These are phyloP conservation scores for Metschnikowia reukaufii DNA, from an alignment of 805 yeast genomes.

Conservation along the genomic window DNA sequence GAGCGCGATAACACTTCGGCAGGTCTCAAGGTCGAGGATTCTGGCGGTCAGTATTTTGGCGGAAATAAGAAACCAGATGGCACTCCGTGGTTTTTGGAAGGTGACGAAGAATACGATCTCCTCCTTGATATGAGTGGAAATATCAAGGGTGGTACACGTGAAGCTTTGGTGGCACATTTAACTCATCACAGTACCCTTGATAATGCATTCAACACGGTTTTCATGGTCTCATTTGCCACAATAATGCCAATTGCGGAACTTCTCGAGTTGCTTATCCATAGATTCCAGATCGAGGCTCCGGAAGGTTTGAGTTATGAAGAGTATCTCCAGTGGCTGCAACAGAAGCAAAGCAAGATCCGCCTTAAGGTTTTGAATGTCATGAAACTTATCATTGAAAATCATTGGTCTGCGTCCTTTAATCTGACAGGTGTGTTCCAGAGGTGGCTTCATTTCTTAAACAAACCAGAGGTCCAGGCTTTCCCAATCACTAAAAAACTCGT, in stretches of 20 bases:
- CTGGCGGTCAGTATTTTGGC: conserved; percentile 30
- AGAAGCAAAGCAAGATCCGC: conserved; percentile 67
- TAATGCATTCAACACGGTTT: conserved; percentile 62
- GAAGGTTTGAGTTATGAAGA: conserved; percentile 85
- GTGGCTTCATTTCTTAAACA: conserved; percentile 34
- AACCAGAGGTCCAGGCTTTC: conserved; percentile 24
- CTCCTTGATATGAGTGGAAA: conserved; percentile 65
- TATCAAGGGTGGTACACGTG: conserved; percentile 80
- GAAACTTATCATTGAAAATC: conserved; percentile 63
- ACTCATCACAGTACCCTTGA: conserved; percentile 70
- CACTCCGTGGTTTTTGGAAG: conserved; percentile 70
- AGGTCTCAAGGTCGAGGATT: conserved; percentile 39
- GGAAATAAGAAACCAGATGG: conserved; percentile 41
- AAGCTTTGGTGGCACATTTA: conserved; percentile 75
- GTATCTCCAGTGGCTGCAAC: conserved; percentile 71
- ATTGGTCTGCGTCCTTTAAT: conserved; percentile 66
- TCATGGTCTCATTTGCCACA: conserved; percentile 73
- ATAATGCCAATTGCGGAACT: conserved; percentile 69
- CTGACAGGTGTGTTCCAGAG: conserved; percentile 41
- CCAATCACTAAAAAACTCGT: conserved; percentile 31
- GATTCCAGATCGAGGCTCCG: conserved; percentile 77
- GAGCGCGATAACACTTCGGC: conserved; percentile 44
- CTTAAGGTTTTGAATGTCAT: conserved; percentile 64
- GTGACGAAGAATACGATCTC: conserved; percentile 59
- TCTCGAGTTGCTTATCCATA: conserved; percentile 54